Evolutionary conservation across 129 eudicot genomes (phyloP), one percentile per base, ranked within the genome.

Genomic region (Smallanthus sonchifolius): DNA sequence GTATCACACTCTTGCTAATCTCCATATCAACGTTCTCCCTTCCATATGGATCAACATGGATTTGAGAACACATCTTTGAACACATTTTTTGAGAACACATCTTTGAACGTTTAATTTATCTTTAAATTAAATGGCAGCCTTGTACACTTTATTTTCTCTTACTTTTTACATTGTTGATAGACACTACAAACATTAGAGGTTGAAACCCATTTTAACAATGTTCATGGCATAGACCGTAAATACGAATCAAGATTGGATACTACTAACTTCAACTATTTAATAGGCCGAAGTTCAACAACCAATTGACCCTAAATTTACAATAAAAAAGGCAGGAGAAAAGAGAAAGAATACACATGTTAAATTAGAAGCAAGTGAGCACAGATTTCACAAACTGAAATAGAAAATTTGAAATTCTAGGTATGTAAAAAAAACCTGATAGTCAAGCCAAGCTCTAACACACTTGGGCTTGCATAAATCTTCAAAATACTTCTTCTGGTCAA

Each of bases 401-500:
- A 11, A 15, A 73, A 43, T 43, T 9, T 30, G 36, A 4, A 72
- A 14, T 19, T 35, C 34, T 36, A n/a, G 2, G 36, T 16, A 2
- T 0, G 11, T 15, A n/a, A n/a, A 37, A 55, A 55, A 67, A 37
- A 91, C 97, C 97, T 88, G 89, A 83, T 91, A 91, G 4, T 85
- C 89, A 39, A 84, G 86, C 65, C 84, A 80, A 43, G 89, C 87
- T 83, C 84, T 83, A 56, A 85, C 92, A 81, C 97, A 91, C 69
- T 84, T 87, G 44, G 95, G 92, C 74, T 86, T 91, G 90, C 97
- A 88, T 63, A 76, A 68, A 32, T 87, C 90, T 81, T 89, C 96
- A 48, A 83, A 78, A 61, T 77, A 73, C 79, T 78, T 85, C 90
- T 89, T 89, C 65, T 79, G 96, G 67, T 89, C 96, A 44, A 89